A percentile compares a stretch with the other conserved stretches of the same genome.
These are phyloP conservation scores for Pseudogymnoascus sp. DNA, from an alignment of 2,329 filamentous ascomycete species.

Conservation along the genomic window DNA sequence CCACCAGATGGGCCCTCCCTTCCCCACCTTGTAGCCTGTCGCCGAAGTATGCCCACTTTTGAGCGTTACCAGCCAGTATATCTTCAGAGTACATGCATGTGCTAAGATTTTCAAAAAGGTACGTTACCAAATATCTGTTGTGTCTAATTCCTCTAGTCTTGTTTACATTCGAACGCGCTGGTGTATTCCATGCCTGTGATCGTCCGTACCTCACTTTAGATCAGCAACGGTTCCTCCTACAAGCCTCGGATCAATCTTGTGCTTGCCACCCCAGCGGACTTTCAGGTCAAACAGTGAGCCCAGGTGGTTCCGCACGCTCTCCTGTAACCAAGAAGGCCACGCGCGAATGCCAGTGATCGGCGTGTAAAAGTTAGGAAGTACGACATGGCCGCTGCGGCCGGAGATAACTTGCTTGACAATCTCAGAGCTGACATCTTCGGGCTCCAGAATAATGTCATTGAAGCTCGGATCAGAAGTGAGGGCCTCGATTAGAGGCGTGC, in stretches of 20 bases:
- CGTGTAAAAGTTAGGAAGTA: conserved; percentile 37
- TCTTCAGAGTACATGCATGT: not conserved
- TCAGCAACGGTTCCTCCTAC: not conserved
- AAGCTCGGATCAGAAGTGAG: conserved; percentile 43
- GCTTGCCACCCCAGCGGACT: not conserved
- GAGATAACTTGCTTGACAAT: conserved; percentile 52
- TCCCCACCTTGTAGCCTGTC: too few relatives aligned
- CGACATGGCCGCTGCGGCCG: conserved; percentile 48
- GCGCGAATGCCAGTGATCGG: conserved; percentile 18
- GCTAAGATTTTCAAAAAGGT: not conserved
- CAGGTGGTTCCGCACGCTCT: conserved; percentile 16
- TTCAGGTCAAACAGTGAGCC: not conserved
- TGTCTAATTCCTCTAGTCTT: not conserved
- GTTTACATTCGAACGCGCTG: not conserved
- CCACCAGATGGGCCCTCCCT: not conserved
- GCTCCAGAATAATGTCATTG: conserved; percentile 43
- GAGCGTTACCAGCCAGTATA: not conserved
- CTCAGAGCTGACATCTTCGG: conserved; percentile 54
- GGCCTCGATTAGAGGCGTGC: conserved; percentile 48
- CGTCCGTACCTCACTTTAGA: not conserved
- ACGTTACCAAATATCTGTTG: not conserved
- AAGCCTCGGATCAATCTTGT: not conserved
- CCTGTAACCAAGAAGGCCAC: conserved; percentile 25
- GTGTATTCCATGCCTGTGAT: not conserved
- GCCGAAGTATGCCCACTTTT: not conserved